Evolutionary conservation across 371 early-diverging fungal species (phyloP), one percentile per base, ranked within the genome.

Genomic region (Lichtheimia ornata): DNA sequence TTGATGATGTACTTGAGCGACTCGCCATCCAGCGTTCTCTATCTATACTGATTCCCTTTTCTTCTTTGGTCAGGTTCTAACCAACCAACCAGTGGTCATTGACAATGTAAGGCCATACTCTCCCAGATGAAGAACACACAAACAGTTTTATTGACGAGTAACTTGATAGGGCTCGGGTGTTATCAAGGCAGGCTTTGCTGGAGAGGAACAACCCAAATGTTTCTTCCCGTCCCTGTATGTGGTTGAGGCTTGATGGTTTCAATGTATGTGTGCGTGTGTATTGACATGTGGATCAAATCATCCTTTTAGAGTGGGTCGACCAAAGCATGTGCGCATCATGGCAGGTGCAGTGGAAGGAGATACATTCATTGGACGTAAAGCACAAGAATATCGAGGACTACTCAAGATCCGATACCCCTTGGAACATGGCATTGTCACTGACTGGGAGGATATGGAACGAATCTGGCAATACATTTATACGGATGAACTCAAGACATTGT

Each of bases 181-280:
- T 65, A 94, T 95, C 73, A 98, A 98, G 74, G 96, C 96, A 53
- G 98, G 98, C 42, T 97, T 98, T 79, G 97, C 98, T 17, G 98
- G 98, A 51, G 96, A 95, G 63, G 97, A 96, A 59, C 87, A 87
- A 59, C 98, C 98, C 44, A 94, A 94, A 61, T 90, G 91, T 63
- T 94, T 90, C 71, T 94, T 98, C 67, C 93, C 96, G 7, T 93
- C 66, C 5, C 28, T 66, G 66, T 91, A 82, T 69, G 85, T 69
- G 4, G 2, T n/a, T 12, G 1, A 5, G 28, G 6, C 41, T n/a
- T 35, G n/a, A 25, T 41, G 35, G 20, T n/a, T 22, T 17, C 17
- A 0, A 24, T 27, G 20, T 11, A 28, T 13, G 22, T 22, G 22
- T 22, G 22, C 2, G 22, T 5, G 4, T 15, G 1, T 53, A 53